Base-by-base conservation (phyloP, 495 filamentous ascomycete species). In the Lophiotrema nucula region DNA sequence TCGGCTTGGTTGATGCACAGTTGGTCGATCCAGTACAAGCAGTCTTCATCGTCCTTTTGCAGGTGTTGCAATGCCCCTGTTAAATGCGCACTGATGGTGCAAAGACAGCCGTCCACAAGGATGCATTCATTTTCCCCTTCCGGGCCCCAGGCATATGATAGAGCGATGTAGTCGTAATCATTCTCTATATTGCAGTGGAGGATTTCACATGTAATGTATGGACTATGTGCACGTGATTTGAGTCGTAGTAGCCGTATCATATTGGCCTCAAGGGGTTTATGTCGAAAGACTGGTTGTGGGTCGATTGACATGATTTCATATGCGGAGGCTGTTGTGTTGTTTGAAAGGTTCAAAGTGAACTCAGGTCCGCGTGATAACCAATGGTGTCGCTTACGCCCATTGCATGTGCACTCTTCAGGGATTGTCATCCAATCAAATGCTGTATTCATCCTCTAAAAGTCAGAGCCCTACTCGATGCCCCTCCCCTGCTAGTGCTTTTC, bases 1-100 rank as follows among this genome's bases (percentile, higher is more conserved):
- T 70, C 24, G n/a, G 45, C 41, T 38, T 57, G 53, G 56, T 70
- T 69, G 50, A 73, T 72, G 48, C 66, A 71, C 1, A 72, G 39
- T 15, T 55, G 60, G 37, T 56, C 60, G 46, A 65, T 55, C 65
- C 53, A 57, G 31, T 35, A 35, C 31, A 35, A 15, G 8, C 15
- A 15, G 31, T 35, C 31, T 35, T 35, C 31, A 35, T 35, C 31
- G 15, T 35, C 15, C 31, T 8, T 35, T 35, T 35, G 31, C 31
- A 35, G 31, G 31, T 35, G 31, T 35, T 35, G 31, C 15, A 35
- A 35, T 8, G 31, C 31, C 15, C 15, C 31, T 15, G 31, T 8
- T 15, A 35, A 35, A 35, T 35, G 31, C 31, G 8, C 15, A 15
- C 31, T 35, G 31, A 35, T 35, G 31, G 31, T 15, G 15, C 31